Evolutionary conservation across 495 filamentous ascomycete species (phyloP).

Genomic region (Hyaloscypha hepaticicola): DNA sequence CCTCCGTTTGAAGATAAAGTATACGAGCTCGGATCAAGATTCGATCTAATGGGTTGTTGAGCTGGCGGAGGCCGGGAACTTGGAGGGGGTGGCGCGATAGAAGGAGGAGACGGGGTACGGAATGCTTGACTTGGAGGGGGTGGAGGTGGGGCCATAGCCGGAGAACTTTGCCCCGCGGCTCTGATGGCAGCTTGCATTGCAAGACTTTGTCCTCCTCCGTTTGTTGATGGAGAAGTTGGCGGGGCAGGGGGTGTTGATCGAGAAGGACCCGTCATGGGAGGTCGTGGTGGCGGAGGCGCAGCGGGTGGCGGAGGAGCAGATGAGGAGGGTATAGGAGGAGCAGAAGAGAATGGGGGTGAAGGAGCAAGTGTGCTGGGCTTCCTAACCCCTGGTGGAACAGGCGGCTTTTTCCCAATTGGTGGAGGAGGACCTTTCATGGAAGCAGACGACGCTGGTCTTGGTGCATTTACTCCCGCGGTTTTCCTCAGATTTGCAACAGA

Average conservation of each 20-base stretch:
- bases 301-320: conserved; percentile 36
- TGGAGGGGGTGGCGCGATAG: conserved; percentile 33
- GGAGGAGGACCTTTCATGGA: conserved; percentile 53
- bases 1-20: conserved; percentile 59
- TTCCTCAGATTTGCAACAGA: conserved; percentile 62
- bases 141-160: conserved; percentile 47
- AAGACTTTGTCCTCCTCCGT: conserved; percentile 39
- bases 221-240: conserved; percentile 38
- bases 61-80: conserved; percentile 30
- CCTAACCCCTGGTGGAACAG: conserved; percentile 56
- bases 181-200: conserved; percentile 51
- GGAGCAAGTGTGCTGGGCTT: conserved; percentile 55
- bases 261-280: conserved; percentile 46
- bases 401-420: conserved; percentile 66
- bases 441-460: conserved; percentile 51
- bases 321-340: conserved; percentile 44
- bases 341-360: conserved; percentile 47
- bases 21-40: conserved; percentile 74
- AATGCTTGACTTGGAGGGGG: conserved; percentile 39
- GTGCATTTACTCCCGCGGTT: conserved; percentile 49
- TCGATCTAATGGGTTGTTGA: conserved; percentile 47
- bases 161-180: conserved; percentile 44
- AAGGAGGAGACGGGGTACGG: conserved; percentile 39
- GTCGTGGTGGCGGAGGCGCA: conserved; percentile 41
- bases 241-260: conserved; percentile 56